Evolutionary conservation across 495 filamentous ascomycete genomes (phyloP), one percentile per base, ranked within the genome.

Genomic region (Daldinia childiae): DNA sequence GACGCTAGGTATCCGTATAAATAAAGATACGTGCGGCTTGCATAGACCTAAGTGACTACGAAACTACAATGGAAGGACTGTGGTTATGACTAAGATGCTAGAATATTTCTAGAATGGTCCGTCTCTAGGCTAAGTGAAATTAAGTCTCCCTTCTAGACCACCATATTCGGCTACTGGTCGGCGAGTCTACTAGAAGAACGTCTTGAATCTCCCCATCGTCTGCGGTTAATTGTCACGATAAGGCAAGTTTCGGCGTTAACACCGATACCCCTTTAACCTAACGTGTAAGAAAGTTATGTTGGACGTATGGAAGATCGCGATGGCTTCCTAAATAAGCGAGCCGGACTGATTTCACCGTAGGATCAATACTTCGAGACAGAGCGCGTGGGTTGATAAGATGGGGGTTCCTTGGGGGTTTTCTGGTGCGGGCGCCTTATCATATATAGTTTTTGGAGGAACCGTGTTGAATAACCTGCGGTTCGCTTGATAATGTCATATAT

Each of bases 401-500:
- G 71, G 66, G 71, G 61, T 73, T 54, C 36, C 2, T 73, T 57
- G 58, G 64, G 61, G 66, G 65, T 24, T 61, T 21, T 21, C 38
- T 21, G 26, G 11, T 43, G 66, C 24, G 66, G 48, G 41, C 51
- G 50, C 29, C 65, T 73, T 69, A 73, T 73, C 65, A 73, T 69
- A 66, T 62, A 66, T 66, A 59, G 59, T 72, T 61, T 17, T 48
- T 21, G 64, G 60, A 72, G 65, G 26, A 6, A 34, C 45, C 26
- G 9, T 32, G n/a, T 9, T 41, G 60, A 45, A 64, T 58, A 19
- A 34, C 15, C 29, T 56, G 71, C 66, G 62, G 71, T 62, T 73
- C 66, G 62, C 52, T 69, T 58, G 62, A 69, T 59, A 51, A 34
- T 66, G 6, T 54, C 29, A 69, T 73, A 69, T 69, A 69, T 59